Base-by-base conservation (phyloP, 371 early-diverging fungal species). In the Zopfochytrium polystomum region DNA sequence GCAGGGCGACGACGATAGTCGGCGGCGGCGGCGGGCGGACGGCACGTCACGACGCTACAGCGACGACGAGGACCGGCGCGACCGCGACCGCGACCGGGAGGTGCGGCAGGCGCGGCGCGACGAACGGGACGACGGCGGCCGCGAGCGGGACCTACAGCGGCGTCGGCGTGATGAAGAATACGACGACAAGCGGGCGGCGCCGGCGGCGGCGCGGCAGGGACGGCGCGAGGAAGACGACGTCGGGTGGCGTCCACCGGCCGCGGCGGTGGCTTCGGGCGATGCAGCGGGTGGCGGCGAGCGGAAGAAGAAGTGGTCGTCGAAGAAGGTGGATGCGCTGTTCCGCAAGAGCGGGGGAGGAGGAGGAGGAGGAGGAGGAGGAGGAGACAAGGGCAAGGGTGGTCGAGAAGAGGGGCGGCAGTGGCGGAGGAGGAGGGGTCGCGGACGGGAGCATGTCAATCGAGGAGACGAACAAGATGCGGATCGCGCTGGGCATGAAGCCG, bases 381-480 rank as follows among this genome's bases (percentile, higher is more conserved):
- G n/a, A n/a, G n/a, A n/a, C n/a, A n/a, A n/a, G n/a, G n/a, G n/a
- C n/a, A n/a, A n/a, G 48, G 13, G 43, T 44, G 2, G 35, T 34
- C n/a, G 54, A 26, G 18, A 56, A 49, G 1, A n/a, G 34, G 29
- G 43, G 38, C 49, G 32, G 33, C 4, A 33, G 26, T 48, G 44
- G 20, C 35, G 58, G 62, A 5, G 51, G 59, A 4, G 64, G 67
- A 29, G 73, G 75, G 4, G 66, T 56, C 3, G 73, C 63, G 20
- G 65, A 50, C 13, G 79, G 68, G 27, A 58, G 63, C 44, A 63
- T 82, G 71, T 60, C 63, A 13, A 65, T 82, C 52, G 80, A 81
- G 47, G 81, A 82, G 64, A 80, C 82, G 6, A 82, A 82, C 65
- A 66, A 66, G 65, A 52, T 82, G 64, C 61, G 82, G 9, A 64